Conservation (phyloP, 208 protist species). For the Novymonas esmeraldas region DNA sequence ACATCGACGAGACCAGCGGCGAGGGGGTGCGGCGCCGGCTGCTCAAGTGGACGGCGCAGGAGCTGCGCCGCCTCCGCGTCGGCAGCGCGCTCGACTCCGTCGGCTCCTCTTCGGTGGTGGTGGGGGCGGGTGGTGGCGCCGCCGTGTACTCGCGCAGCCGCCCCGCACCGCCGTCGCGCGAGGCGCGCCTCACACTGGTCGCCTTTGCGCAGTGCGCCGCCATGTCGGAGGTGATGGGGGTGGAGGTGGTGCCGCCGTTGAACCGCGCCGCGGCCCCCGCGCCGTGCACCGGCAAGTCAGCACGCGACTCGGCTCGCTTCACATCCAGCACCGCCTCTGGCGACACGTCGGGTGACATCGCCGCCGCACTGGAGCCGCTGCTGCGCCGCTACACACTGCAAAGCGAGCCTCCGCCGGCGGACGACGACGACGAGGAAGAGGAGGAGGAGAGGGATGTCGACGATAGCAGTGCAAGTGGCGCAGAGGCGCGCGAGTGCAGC, state of each 20-base stretch:
- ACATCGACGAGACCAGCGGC: constrained; percentile 39
- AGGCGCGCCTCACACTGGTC: constrained; percentile 46
- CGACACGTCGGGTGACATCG: constrained; percentile 24
- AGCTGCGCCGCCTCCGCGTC: constrained; percentile 35
- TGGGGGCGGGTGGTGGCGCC: neutral
- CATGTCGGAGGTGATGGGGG: constrained; percentile 57
- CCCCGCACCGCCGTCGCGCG: constrained; percentile 15
- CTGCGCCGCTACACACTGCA: constrained; percentile 51
- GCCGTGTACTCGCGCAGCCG: constrained; percentile 12
- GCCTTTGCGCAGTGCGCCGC: constrained; percentile 79
- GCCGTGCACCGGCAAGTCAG: neutral
- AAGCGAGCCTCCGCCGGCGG: neutral
- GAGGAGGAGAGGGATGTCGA: too few relatives aligned
- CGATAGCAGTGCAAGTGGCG: too few relatives aligned
- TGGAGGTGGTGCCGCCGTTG: constrained; percentile 37
- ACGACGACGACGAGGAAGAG: constrained; percentile 8
- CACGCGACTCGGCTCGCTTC: constrained; percentile 1
- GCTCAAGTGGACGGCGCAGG: constrained; percentile 69
- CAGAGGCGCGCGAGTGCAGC: too few relatives aligned
- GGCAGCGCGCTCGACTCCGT: neutral
- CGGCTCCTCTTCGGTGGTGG: neutral
- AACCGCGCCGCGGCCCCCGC: too few relatives aligned
- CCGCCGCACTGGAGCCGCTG: constrained; percentile 43
- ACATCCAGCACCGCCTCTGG: constrained; percentile 13
- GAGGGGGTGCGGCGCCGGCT: constrained; percentile 70